Conservation (phyloP, 352 stramenopile genomes). For the Phytopythium delawarense region DNA sequence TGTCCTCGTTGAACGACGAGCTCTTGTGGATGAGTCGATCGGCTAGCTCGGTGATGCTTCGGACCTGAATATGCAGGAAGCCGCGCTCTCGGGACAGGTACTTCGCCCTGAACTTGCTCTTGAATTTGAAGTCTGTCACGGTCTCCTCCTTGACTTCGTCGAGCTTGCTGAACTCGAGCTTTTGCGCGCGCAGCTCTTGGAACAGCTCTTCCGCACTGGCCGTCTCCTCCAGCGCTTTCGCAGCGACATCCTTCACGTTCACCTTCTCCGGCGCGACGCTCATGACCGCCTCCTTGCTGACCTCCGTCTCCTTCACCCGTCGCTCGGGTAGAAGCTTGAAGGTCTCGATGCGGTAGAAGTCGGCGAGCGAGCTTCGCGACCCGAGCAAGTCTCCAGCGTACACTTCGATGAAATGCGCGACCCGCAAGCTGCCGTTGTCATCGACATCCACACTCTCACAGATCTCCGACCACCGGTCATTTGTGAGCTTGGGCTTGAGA, state of each 20-base stretch:
- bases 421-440: constrained; percentile 25
- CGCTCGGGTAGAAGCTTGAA: constrained; percentile 47
- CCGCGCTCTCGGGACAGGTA: constrained; percentile 21
- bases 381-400: constrained; percentile 35
- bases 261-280: constrained; percentile 46
- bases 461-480: constrained; percentile 33
- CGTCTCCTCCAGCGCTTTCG: constrained; percentile 34
- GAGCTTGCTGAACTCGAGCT: constrained; percentile 46
- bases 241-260: constrained; percentile 40
- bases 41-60: constrained; percentile 34
- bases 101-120: constrained; percentile 23
- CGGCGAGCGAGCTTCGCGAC: constrained; percentile 33
- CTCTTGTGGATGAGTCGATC: constrained; percentile 28
- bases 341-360: constrained; percentile 57
- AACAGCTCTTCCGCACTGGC: constrained; percentile 47
- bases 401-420: constrained; percentile 36
- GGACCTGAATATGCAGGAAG: constrained; percentile 34
- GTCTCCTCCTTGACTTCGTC: constrained; percentile 28
- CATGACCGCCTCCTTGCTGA: constrained; percentile 39
- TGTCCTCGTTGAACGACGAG: constrained; percentile 24
- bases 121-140: constrained; percentile 20
- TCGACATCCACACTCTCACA: constrained; percentile 34
- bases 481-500: constrained; percentile 34
- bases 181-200: constrained; percentile 33
- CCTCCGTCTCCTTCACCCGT: constrained; percentile 19